A percentile compares a stretch with the other conserved stretches of the same genome.
These are phyloP conservation scores for Polytrichum commune DNA, from an alignment of 225 moss, liverwort and hornwort species.

Conservation along the genomic window DNA sequence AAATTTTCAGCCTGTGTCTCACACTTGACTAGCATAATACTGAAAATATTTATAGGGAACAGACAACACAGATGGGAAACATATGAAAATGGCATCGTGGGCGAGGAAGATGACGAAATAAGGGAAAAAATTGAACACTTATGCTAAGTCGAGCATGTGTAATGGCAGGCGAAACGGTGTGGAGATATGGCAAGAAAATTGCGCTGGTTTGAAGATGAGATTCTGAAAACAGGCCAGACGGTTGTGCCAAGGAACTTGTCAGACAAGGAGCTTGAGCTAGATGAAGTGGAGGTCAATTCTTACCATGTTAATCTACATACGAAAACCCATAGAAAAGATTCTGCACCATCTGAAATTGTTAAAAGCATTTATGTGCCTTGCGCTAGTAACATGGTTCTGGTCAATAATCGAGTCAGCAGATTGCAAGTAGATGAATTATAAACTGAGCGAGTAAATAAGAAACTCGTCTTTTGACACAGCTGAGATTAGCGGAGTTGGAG, in stretches of 20 bases:
- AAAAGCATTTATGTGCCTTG: too few relatives aligned
- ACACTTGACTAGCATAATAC: background rate
- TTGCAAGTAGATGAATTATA: background rate
- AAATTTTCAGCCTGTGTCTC: background rate
- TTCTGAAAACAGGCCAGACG: slow-evolving; percentile 56
- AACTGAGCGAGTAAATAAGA: background rate
- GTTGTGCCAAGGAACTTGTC: slow-evolving; percentile 48
- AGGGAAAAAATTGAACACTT: too few relatives aligned
- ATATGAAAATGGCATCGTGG: background rate
- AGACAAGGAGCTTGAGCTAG: slow-evolving; percentile 69
- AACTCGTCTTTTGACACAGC: slow-evolving; percentile 26
- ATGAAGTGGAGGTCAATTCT: slow-evolving; percentile 75
- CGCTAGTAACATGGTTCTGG: background rate
- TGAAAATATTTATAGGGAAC: background rate
- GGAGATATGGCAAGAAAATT: slow-evolving; percentile 92
- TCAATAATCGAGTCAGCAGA: background rate
- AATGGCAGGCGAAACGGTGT: slow-evolving; percentile 67
- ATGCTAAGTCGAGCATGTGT: too few relatives aligned
- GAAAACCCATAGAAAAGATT: too few relatives aligned
- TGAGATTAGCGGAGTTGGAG: slow-evolving; percentile 73
- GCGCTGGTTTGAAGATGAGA: slow-evolving; percentile 79
- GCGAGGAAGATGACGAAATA: background rate
- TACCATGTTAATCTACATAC: too few relatives aligned
- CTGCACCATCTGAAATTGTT: too few relatives aligned
- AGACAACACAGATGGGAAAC: background rate